Evolutionary conservation across 2,329 filamentous ascomycete species (phyloP).

Genomic region (Colletotrichum orbiculare): DNA sequence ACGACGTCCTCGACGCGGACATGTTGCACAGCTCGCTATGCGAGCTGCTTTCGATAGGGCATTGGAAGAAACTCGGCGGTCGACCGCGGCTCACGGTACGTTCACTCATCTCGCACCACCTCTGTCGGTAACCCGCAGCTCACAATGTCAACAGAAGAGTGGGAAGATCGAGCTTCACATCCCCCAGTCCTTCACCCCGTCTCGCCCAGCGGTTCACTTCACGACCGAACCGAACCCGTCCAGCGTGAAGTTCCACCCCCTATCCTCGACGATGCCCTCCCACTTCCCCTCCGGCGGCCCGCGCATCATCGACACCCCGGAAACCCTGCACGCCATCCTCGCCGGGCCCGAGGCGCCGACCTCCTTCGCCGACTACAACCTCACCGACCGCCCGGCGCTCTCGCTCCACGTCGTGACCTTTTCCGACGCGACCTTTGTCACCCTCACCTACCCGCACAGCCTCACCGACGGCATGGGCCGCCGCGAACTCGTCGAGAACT

Average conservation of each 20-base stretch:
- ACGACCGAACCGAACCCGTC: conserved; percentile 22
- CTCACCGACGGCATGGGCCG: conserved; percentile 44
- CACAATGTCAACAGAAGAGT: not conserved
- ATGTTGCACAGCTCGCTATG: conserved; percentile 50
- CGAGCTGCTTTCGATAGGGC: conserved; percentile 51
- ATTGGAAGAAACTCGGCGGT: conserved; percentile 60
- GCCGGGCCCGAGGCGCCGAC: conserved; percentile 34
- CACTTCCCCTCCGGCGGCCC: not conserved
- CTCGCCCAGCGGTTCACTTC: conserved; percentile 28
- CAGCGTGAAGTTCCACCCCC: conserved; percentile 10
- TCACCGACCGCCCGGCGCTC: conserved; percentile 56
- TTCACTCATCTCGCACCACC: not conserved
- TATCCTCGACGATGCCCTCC: conserved; percentile 24
- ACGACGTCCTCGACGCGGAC: conserved; percentile 56
- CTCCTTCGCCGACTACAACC: conserved; percentile 52
- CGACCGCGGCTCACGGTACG: conserved; percentile 52
- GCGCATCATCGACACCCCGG: conserved; percentile 24
- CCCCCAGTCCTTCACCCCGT: conserved; percentile 17
- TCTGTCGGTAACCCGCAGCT: not conserved
- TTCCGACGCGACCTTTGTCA: conserved; percentile 60
- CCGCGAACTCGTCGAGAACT: conserved; percentile 43
- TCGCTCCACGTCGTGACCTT: conserved; percentile 61
- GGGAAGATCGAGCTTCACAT: conserved; percentile 30
- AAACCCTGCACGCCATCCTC: conserved; percentile 32
- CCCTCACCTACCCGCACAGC: conserved; percentile 58